Evolutionary conservation across 192 early-diverging fungal genomes (phyloP).

Genomic region (Chytriomyces sp.): DNA sequence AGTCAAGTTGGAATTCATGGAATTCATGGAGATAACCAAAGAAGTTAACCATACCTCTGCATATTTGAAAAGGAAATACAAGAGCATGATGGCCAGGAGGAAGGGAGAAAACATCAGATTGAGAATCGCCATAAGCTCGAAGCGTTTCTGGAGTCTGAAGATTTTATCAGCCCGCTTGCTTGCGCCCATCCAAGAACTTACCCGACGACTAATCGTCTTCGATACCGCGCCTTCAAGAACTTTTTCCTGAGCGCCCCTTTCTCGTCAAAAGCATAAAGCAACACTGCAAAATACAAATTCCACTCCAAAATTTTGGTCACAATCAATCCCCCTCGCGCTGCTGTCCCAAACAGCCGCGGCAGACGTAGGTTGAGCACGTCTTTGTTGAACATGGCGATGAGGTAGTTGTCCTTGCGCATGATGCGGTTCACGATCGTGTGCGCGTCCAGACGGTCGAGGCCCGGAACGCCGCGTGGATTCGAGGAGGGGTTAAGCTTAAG

Average conservation of each 20-base stretch:
- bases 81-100: slow-evolving; percentile 74
- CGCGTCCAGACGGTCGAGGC: slow-evolving; percentile 46
- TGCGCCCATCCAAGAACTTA: slow-evolving; percentile 41
- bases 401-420: slow-evolving; percentile 96
- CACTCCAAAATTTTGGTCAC: slow-evolving; percentile 91
- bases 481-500: slow-evolving; percentile 46
- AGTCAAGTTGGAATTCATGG: too few species aligned
- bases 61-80: slow-evolving; percentile 91
- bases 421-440: slow-evolving; percentile 88
- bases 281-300: slow-evolving; percentile 85
- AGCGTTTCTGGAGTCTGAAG: slow-evolving; percentile 61
- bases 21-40: too few species aligned
- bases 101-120: slow-evolving; percentile 88
- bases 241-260: slow-evolving; percentile 77
- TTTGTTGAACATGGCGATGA: slow-evolving; percentile 93
- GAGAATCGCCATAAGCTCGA: slow-evolving; percentile 84
- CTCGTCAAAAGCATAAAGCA: slow-evolving; percentile 88
- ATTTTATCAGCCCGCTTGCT: too few species aligned
- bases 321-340: not conserved
- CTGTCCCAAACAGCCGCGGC: slow-evolving; percentile 56
- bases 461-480: slow-evolving; percentile 35
- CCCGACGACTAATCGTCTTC: slow-evolving; percentile 67
- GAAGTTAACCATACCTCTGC: slow-evolving; percentile 72
- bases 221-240: slow-evolving; percentile 75
- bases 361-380: slow-evolving; percentile 81